Conservation (phyloP, 2,329 filamentous ascomycete genomes). For the Aureobasidium sp. region DNA sequence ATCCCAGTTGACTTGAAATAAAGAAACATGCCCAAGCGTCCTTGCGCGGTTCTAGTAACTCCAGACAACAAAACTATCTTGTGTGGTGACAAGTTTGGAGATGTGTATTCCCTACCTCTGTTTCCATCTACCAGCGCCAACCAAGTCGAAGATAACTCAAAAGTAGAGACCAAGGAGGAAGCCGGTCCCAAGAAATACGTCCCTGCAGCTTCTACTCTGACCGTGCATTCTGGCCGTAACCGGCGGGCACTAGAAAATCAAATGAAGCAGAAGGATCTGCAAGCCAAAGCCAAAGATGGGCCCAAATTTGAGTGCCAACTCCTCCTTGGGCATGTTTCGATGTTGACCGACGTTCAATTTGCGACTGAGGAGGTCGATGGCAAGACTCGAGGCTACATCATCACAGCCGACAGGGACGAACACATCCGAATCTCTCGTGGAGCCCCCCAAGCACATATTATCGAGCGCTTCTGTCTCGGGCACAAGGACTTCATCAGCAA, state of each 20-base stretch:
- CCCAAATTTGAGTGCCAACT: slow-evolving; percentile 64
- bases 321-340: slow-evolving; percentile 87
- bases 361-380: slow-evolving; percentile 43
- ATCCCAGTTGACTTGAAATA: not conserved
- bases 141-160: slow-evolving; percentile 18
- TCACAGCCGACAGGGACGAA: slow-evolving; percentile 65
- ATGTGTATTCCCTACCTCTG: slow-evolving; percentile 84
- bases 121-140: slow-evolving; percentile 35
- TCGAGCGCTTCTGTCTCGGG: slow-evolving; percentile 82
- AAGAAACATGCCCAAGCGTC: slow-evolving; percentile 82
- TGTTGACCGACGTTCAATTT: slow-evolving; percentile 70
- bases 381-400: slow-evolving; percentile 49
- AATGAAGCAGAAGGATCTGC: slow-evolving; percentile 37
- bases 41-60: slow-evolving; percentile 66
- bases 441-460: slow-evolving; percentile 75
- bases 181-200: slow-evolving; percentile 33
- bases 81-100: slow-evolving; percentile 90
- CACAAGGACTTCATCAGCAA: slow-evolving; percentile 79
- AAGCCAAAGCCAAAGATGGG: slow-evolving; percentile 40
- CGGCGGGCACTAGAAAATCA: slow-evolving; percentile 51
- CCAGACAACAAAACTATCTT: slow-evolving; percentile 66
- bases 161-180: slow-evolving; percentile 19
- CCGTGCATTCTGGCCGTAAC: slow-evolving; percentile 57
- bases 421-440: slow-evolving; percentile 85
- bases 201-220: slow-evolving; percentile 50